phyloP scores from a whole-genome alignment of 768 basidiomycete species.

The Termitomyces sp. region DNA sequence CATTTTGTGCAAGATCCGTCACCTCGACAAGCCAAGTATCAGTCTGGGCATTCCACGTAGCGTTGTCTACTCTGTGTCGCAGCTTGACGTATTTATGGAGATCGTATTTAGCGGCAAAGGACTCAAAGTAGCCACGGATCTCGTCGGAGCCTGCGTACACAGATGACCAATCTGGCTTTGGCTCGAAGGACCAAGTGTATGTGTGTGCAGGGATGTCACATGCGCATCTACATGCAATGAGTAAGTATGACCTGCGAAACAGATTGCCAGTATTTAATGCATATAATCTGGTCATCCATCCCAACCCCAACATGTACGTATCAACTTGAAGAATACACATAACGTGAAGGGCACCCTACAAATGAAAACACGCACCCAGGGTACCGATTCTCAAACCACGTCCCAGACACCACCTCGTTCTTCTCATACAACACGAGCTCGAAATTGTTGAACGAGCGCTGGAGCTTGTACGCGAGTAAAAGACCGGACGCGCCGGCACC shows the following conservation, averaged over 20 bases:
- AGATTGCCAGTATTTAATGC: neutral
- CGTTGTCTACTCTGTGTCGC: conserved; percentile 20
- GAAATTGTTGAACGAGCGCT: conserved; percentile 28
- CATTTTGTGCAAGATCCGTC: conserved; percentile 5
- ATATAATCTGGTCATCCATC: neutral
- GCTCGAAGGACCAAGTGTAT: conserved; percentile 28
- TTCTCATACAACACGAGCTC: conserved; percentile 28
- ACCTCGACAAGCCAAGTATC: conserved; percentile 25
- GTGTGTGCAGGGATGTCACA: conserved; percentile 28
- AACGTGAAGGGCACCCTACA: too few species aligned
- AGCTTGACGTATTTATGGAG: conserved; percentile 27
- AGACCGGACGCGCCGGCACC: conserved; percentile 33
- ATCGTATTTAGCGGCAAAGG: conserved; percentile 23
- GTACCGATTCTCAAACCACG: conserved; percentile 31
- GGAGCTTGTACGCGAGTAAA: conserved; percentile 24
- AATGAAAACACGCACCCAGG: conserved; percentile 23
- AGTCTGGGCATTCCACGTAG: conserved; percentile 23
- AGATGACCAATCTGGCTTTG: conserved; percentile 25
- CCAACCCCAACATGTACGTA: neutral
- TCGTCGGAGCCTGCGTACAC: conserved; percentile 26
- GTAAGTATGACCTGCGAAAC: neutral
- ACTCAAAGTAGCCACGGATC: conserved; percentile 23
- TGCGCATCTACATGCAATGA: conserved; percentile 18
- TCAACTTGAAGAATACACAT: too few species aligned
- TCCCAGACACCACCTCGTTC: conserved; percentile 25